These are phyloP conservation scores for Warburgia ugandensis DNA, from an alignment of 164 flowering plant species.

Conservation along the genomic window DNA sequence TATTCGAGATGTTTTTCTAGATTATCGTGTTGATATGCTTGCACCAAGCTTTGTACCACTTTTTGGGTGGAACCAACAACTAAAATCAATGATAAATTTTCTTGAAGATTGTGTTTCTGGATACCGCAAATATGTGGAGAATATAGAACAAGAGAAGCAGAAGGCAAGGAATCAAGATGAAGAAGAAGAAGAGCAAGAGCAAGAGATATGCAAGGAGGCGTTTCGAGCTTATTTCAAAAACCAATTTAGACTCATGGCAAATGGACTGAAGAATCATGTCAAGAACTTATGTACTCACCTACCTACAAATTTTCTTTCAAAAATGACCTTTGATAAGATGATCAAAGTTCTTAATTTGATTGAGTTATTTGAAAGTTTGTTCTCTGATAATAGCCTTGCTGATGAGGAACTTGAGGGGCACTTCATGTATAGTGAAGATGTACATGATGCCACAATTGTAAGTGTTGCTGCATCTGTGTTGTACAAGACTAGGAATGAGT, in stretches of 20 bases:
- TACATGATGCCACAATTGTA: not conserved
- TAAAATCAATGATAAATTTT: conserved; percentile 35
- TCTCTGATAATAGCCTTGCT: conserved; percentile 19
- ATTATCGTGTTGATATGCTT: conserved; percentile 37
- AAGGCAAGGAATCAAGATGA: no score
- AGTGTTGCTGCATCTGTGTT: not conserved
- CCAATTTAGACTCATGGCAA: conserved; percentile 1
- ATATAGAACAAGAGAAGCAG: no score
- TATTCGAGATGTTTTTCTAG: conserved; percentile 46
- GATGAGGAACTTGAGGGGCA: conserved; percentile 31
- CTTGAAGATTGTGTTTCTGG: conserved; percentile 37
- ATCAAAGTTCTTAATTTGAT: conserved; percentile 17
- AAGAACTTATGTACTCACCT: conserved; percentile 39
- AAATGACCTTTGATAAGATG: conserved; percentile 21
- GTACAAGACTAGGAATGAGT: conserved; percentile 8
- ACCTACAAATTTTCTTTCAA: conserved; percentile 19
- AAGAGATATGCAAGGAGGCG: no score
- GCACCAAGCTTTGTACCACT: conserved; percentile 32
- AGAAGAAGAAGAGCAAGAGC: no score
- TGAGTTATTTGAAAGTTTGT: conserved; percentile 22
- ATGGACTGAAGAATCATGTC: conserved; percentile 24
- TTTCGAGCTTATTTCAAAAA: not conserved
- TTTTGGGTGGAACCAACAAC: conserved; percentile 42
- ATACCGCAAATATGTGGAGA: conserved; percentile 28
- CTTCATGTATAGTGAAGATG: conserved; percentile 19